Evolutionary conservation across 345 rosid genomes (phyloP).

Genomic region (Populus ilicifolia): DNA sequence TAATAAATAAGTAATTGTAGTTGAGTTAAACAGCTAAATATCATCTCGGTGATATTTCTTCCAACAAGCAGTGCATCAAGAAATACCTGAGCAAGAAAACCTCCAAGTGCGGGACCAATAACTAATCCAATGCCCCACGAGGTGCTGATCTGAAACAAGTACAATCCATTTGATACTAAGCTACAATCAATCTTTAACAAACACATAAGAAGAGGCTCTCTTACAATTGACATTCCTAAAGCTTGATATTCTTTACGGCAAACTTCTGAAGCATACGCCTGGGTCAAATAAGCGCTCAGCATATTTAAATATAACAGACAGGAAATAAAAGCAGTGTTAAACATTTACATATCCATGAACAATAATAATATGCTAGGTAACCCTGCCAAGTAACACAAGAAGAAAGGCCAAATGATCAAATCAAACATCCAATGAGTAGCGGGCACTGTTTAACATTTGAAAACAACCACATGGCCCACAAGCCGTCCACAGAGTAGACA

Average conservation of each 20-base stretch:
- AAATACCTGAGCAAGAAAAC: conserved; percentile 73
- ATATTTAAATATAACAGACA: background rate
- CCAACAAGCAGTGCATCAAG: background rate
- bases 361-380: background rate
- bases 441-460: background rate
- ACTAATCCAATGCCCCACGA: conserved; percentile 75
- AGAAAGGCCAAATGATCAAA: background rate
- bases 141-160: conserved; percentile 54
- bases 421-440: background rate
- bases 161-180: background rate
- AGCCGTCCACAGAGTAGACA: background rate
- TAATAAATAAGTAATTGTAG: background rate
- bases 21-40: background rate
- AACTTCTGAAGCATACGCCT: conserved; percentile 88
- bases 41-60: background rate
- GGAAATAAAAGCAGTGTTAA: background rate
- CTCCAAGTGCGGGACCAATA: conserved; percentile 83
- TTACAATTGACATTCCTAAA: conserved; percentile 69
- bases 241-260: conserved; percentile 61
- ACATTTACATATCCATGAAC: background rate
- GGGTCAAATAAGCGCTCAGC: background rate
- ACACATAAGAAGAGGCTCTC: conserved; percentile 17
- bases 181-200: background rate
- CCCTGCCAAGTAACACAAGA: background rate
- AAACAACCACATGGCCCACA: too few species aligned